Base-by-base conservation (phyloP, 1,139 yeast species). In the Diutina rugosa region DNA sequence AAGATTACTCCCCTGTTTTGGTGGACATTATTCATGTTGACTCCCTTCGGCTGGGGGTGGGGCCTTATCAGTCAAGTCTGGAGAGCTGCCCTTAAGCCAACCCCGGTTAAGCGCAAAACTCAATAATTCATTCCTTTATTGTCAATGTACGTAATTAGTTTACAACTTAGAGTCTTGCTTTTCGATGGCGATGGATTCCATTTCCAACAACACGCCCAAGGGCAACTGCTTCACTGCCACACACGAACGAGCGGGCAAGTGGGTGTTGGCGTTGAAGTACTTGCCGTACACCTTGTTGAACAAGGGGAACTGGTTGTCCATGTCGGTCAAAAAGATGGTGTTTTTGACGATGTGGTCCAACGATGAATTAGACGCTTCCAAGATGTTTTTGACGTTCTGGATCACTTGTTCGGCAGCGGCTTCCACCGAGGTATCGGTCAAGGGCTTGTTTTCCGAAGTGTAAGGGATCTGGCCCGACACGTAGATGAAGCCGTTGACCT, bases 381-480 rank as follows among this genome's bases (percentile, higher is more conserved):
- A 49, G 28, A 49, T 49, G 28, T 49, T 49, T 45, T 49, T 49
- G 44, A 49, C 53, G 38, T 49, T 49, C 12, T 32, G 26, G 32
- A 49, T 49, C 26, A 49, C 53, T 16, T 49, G 53, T 32, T 49
- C 53, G 30, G 53, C 53, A 32, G 53, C 53, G 7, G 53, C 53
- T 32, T 49, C 53, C 26, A 49, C 44, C 28, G 53, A 49, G 3
- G 53, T 16, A 10, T 49, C 44, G 61, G 82, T 83, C 64, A 90
- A 82, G 62, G 90, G 86, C 72, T 85, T 84, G 69, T 86, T 87
- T 18, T 86, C 93, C 53, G 93, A 79, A 55, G 95, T 89, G 76
- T 84, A 82, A 59, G 98, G 98, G 61, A 93, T 85, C 74, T 93
- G 99, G 57, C 99, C 99, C 54, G 97, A 90, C 59, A 93, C 91